Base-by-base conservation (phyloP, 2,329 filamentous ascomycete genomes). In the Phaeomoniella chlamydospora region DNA sequence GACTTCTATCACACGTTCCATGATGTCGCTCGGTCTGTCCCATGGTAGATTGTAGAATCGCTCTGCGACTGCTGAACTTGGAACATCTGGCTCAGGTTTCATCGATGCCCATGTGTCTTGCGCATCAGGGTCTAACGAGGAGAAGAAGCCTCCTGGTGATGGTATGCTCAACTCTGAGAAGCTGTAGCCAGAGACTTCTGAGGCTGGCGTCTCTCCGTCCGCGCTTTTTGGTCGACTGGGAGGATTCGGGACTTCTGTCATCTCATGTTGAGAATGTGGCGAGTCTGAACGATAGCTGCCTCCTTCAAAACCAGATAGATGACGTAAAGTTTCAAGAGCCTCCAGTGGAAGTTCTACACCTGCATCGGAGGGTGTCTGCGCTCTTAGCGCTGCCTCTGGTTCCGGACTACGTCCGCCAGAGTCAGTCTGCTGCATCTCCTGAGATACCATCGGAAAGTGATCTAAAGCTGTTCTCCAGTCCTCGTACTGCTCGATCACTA, bases 71-170 rank as follows among this genome's bases (percentile, higher is more conserved):
- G 85, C 84, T 2, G 88, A 94, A 0, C 84, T 88, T 1, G 86
- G 86, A 5, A 72, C 67, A 10, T 70, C 67, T 12, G 45, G 33
- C 18, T 26, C 14, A 14, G 6, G 6, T 29, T 26, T 18, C 29
- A 14, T 18, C 14, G 68, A 65, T 45, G 57, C 61, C 88, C 88
- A 96, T 10, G 87, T 90, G 49, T 78, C 76, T 36, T 86, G 75
- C 26, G 79, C 76, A 36, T 74, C 72, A 3, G 79, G 74, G 26
- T 80, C 83, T 17, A 94, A 70, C 0, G 80, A 85, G 2, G 83
- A 83, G 58, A 94, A 94, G 66, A 94, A 94, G 1, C 81, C 85
- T 16, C 84, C 80, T 0, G 88, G 88, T 0, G 88, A 94, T 4
- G 87, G 88, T 19, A 96, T 86, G 16, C 87, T 87, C 14, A 94